phyloP scores from a whole-genome alignment of 1,284 basidiomycete species.

The Cryptococcus floricola region DNA sequence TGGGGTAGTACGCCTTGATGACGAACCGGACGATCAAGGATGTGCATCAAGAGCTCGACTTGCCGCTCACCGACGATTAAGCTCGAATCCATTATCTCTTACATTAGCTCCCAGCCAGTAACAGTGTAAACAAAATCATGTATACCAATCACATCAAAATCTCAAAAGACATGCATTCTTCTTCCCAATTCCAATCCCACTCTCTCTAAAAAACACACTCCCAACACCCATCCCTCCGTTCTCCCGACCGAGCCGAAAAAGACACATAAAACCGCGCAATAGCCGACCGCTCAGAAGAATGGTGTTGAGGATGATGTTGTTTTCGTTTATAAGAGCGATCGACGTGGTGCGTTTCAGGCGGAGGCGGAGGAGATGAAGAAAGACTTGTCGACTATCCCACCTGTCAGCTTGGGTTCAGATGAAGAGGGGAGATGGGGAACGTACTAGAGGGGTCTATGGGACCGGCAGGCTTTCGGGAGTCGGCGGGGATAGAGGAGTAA shows the following conservation, averaged over 20 bases:
- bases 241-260: too few relatives aligned
- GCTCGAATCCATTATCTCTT: neutral
- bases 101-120: too few relatives aligned
- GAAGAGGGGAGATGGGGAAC: conserved; percentile 35
- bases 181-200: neutral
- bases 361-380: conserved; percentile 60
- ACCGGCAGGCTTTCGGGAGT: conserved; percentile 75
- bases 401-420: neutral
- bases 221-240: too few relatives aligned
- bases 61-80: conserved; percentile 33
- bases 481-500: conserved; percentile 68
- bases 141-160: neutral
- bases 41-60: conserved; percentile 38
- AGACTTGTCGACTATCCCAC: conserved; percentile 35
- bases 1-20: conserved; percentile 36
- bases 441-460: conserved; percentile 82
- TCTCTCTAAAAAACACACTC: neutral
- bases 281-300: too few relatives aligned
- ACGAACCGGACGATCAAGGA: conserved; percentile 36
- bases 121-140: neutral
- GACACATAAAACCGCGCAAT: too few relatives aligned
- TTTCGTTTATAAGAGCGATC: neutral
- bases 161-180: neutral
- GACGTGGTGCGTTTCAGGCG: conserved; percentile 52
- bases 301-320: neutral